Base-by-base conservation (phyloP, 345 rosid species). In the Turnera subulata region DNA sequence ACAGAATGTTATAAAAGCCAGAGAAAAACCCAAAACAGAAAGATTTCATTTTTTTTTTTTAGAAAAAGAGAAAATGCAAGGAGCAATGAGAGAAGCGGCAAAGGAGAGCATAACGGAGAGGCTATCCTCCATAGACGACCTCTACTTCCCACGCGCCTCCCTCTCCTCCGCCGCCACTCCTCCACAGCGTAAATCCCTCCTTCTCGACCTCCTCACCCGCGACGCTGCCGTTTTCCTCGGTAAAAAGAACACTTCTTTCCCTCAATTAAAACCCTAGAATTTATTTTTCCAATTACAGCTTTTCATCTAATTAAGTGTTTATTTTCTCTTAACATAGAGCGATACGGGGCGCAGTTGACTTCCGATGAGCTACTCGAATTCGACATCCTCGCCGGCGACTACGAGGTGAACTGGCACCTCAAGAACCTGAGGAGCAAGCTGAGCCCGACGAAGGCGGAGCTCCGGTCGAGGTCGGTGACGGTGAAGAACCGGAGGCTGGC, bases 401-500 rank as follows among this genome's bases (percentile, higher is more conserved):
- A 92, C 9, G 98, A 89, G 73, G 67, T 89, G 35, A 81, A 80
- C 60, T 92, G 99, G 96, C 91, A 86, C 55, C 67, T 92, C 37
- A 89, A 79, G 58, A 80, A 75, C 55, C 84, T 89, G 6, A 70
- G 88, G 65, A 83, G 78, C 72, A 80, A 83, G 67, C 54, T 82
- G 52, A 82, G 59, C 58, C 96, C 99, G 1, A 84, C 84, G 24
- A 64, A 73, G 0, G 88, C 83, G 51, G 89, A 92, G 64, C 61
- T 84, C 68, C 79, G 72, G 56, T 78, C 68, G 1, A 82, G 84
- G 78, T 76, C 86, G 0, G 85, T 83, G 60, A 72, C 73, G 20
- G 94, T 86, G 53, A 89, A 85, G 78, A 93, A 93, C 56, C 73
- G 99, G 48, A 85, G 97, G 64, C 62, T 81, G 58, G 98, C 97